Evolutionary conservation across 306 rosid genomes (phyloP).

Genomic region (Styphnolobium japonicum): DNA sequence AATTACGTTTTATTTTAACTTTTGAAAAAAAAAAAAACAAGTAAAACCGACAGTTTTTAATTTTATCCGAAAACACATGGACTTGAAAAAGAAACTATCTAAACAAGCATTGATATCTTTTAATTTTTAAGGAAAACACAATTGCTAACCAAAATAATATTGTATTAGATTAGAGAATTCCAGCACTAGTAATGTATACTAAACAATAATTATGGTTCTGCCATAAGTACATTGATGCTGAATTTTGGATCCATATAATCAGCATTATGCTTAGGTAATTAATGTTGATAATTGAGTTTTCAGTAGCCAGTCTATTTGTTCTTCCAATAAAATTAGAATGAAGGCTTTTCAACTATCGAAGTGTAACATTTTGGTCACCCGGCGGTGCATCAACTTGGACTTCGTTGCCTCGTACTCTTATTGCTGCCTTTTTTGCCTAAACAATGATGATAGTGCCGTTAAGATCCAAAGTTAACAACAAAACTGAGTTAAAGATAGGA

Average conservation of each 20-base stretch:
- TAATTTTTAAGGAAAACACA: not conserved
- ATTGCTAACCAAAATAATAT: too few relatives aligned
- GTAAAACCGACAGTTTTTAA: too few relatives aligned
- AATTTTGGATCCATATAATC: not conserved
- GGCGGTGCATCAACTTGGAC: not conserved
- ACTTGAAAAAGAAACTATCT: too few relatives aligned
- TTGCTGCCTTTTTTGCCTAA: conserved; percentile 39
- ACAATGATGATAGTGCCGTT: not conserved
- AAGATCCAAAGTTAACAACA: not conserved
- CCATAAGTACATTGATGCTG: not conserved
- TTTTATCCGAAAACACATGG: too few relatives aligned
- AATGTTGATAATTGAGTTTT: too few relatives aligned
- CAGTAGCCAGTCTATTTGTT: not conserved
- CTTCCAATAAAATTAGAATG: not conserved
- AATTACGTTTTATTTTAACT: too few relatives aligned
- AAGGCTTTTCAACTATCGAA: not conserved
- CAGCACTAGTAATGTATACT: not conserved
- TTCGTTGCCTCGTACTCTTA: conserved; percentile 16
- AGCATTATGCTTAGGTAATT: not conserved
- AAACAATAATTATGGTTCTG: not conserved
- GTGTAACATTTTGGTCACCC: conserved; percentile 1
- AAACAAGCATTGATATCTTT: not conserved
- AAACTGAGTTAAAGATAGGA: not conserved
- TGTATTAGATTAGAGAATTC: not conserved
- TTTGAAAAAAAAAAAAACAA: too few relatives aligned